Evolutionary conservation across 2,329 filamentous ascomycete genomes (phyloP).

Genomic region (Chaetomiaceae sp.): DNA sequence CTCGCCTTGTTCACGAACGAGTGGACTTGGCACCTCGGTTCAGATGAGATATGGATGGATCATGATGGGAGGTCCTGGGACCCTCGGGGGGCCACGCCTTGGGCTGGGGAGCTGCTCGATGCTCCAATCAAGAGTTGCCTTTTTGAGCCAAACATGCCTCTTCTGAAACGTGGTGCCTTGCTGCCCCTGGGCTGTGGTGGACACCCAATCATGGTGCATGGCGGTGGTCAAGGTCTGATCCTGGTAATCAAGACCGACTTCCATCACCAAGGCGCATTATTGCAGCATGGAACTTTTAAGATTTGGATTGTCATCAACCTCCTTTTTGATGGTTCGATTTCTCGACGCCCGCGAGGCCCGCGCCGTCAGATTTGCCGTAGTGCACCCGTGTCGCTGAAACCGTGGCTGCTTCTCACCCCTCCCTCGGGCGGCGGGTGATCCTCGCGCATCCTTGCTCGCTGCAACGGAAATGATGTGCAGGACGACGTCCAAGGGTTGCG

Average conservation of each 20-base stretch:
- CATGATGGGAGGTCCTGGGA: no score
- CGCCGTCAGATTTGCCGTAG: not conserved
- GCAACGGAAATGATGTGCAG: constrained; percentile 25
- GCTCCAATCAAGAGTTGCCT: constrained; percentile 32
- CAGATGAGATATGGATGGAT: no score
- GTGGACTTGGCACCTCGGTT: no score
- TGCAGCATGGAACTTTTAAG: not conserved
- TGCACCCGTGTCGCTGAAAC: not conserved
- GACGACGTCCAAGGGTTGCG: not conserved
- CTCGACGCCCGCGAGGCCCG: not conserved
- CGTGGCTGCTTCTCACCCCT: not conserved
- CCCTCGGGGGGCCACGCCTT: no score
- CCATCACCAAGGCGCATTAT: not conserved
- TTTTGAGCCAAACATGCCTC: constrained; percentile 66
- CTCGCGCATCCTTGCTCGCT: constrained; percentile 14
- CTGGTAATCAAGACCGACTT: no score
- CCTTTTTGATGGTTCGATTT: not conserved
- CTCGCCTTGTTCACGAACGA: no score
- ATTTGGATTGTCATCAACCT: constrained; percentile 4
- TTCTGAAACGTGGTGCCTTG: constrained; percentile 41
- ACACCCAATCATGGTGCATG: not conserved
- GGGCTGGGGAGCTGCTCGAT: not conserved
- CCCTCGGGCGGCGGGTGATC: constrained; percentile 11
- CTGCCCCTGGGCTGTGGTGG: not conserved
- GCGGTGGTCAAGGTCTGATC: not conserved